phyloP scores from a whole-genome alignment of 1,284 basidiomycete species.

The Testicularia cyperi region DNA sequence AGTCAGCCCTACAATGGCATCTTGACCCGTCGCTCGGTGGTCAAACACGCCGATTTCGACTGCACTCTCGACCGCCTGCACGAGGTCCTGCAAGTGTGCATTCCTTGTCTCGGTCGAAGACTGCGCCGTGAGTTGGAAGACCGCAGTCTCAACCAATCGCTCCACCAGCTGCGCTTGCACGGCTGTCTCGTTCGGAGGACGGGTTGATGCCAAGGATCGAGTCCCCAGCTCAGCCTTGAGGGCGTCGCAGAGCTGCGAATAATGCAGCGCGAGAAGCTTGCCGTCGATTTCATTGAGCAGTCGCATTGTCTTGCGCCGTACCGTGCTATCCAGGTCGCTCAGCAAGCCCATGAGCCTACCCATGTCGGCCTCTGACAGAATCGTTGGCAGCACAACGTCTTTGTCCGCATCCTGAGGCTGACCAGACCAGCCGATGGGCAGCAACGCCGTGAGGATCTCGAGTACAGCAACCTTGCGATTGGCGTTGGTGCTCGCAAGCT shows the following conservation, averaged over 20 bases:
- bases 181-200: too few relatives aligned
- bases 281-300: slow-evolving; percentile 17
- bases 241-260: background rate
- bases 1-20: too few relatives aligned
- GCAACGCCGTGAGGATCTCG: slow-evolving; percentile 13
- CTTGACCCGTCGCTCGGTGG: too few relatives aligned
- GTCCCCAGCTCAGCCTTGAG: too few relatives aligned
- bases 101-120: too few relatives aligned
- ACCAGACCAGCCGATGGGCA: slow-evolving; percentile 17
- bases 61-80: too few relatives aligned
- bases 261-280: slow-evolving; percentile 3
- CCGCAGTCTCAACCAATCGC: too few relatives aligned
- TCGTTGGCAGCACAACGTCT: background rate
- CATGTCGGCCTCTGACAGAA: slow-evolving; percentile 9
- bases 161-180: too few relatives aligned
- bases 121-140: too few relatives aligned
- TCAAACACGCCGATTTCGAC: too few relatives aligned
- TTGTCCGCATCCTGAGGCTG: background rate
- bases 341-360: slow-evolving; percentile 22
- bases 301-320: slow-evolving; percentile 9
- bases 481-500: slow-evolving; percentile 23
- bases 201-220: too few relatives aligned
- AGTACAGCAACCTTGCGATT: slow-evolving; percentile 22
- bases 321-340: slow-evolving; percentile 10
- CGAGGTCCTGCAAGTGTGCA: too few relatives aligned